Conservation (phyloP, 208 protist genomes). For the Kentomonas sorsogonicus region DNA sequence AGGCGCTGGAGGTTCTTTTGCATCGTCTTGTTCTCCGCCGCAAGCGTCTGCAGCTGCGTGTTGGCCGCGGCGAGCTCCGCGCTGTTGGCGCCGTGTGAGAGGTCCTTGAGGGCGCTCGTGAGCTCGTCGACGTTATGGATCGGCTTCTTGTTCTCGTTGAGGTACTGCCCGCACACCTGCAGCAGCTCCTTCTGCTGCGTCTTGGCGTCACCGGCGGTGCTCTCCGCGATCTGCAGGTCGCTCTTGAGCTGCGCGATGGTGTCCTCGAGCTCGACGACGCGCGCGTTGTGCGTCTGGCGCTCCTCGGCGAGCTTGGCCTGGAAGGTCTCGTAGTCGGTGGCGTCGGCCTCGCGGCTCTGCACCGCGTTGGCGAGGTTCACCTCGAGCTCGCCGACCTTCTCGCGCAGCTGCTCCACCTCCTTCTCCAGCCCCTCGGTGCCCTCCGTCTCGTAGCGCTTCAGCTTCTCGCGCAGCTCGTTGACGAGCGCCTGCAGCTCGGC, state of each 20-base stretch:
- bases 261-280: conserved; percentile 49
- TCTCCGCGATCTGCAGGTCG: conserved; percentile 64
- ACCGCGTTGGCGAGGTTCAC: conserved; percentile 68
- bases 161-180: conserved; percentile 47
- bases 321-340: conserved; percentile 57
- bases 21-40: conserved; percentile 36
- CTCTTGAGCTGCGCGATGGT: conserved; percentile 55
- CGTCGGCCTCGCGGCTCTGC: conserved; percentile 69
- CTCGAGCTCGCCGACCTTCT: conserved; percentile 63
- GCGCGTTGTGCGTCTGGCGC: conserved; percentile 26
- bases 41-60: conserved; percentile 35
- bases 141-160: conserved; percentile 23
- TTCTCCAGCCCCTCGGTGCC: conserved; percentile 57
- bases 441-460: conserved; percentile 73
- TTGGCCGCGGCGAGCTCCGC: conserved; percentile 35
- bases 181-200: conserved; percentile 48
- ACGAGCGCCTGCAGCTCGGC: conserved; percentile 67
- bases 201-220: conserved; percentile 29
- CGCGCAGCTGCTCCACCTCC: conserved; percentile 54
- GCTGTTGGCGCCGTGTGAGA: conserved; percentile 16
- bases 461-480: conserved; percentile 69
- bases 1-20: too few species aligned
- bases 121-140: conserved; percentile 45
- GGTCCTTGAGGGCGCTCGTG: conserved; percentile 36
- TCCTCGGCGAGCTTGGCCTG: conserved; percentile 41